A percentile compares a stretch with the other conserved stretches of the same genome.
phyloP scores from a whole-genome alignment of 2,329 filamentous ascomycete species.

The Neofusicoccum cordaticola region DNA sequence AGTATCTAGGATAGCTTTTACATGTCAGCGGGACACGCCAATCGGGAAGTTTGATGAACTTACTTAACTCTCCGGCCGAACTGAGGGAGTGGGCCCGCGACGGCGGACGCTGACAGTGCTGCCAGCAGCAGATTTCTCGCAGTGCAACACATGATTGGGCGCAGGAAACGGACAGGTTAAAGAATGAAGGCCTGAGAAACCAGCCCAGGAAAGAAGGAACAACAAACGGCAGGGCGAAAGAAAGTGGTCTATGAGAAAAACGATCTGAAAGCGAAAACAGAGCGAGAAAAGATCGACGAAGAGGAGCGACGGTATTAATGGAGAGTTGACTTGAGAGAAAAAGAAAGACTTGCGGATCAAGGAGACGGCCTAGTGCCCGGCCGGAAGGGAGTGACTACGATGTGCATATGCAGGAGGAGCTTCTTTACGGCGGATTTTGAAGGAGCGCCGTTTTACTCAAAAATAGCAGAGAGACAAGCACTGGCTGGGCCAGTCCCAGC shows the following conservation, averaged over 20 bases:
- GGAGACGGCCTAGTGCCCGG: conserved; percentile 4
- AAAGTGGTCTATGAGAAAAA: conserved; percentile 22
- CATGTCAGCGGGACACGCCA: neutral
- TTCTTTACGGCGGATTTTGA: conserved; percentile 34
- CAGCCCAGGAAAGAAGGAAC: conserved; percentile 19
- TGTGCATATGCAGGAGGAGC: conserved; percentile 23
- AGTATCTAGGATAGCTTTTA: conserved; percentile 27
- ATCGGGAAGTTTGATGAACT: conserved; percentile 17
- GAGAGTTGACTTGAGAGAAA: conserved; percentile 26
- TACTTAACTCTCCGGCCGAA: conserved; percentile 29
- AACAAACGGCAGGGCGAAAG: conserved; percentile 20
- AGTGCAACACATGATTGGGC: conserved; percentile 22
- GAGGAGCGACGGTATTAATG: conserved; percentile 22
- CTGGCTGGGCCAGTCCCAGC: conserved; percentile 30
- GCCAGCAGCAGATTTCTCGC: conserved; percentile 34
- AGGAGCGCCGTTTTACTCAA: conserved; percentile 37
- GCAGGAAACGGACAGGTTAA: conserved; percentile 26
- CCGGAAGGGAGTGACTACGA: conserved; percentile 18
- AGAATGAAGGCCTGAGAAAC: conserved; percentile 25
- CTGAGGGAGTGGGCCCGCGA: conserved; percentile 34
- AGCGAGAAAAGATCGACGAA: conserved; percentile 14
- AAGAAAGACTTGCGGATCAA: conserved; percentile 21
- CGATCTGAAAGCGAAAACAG: conserved; percentile 33
- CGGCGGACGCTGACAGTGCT: conserved; percentile 29
- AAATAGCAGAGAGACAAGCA: conserved; percentile 28